These are phyloP conservation scores for Meira miltonrushii DNA, from an alignment of 1,284 basidiomycete genomes.

Conservation along the genomic window DNA sequence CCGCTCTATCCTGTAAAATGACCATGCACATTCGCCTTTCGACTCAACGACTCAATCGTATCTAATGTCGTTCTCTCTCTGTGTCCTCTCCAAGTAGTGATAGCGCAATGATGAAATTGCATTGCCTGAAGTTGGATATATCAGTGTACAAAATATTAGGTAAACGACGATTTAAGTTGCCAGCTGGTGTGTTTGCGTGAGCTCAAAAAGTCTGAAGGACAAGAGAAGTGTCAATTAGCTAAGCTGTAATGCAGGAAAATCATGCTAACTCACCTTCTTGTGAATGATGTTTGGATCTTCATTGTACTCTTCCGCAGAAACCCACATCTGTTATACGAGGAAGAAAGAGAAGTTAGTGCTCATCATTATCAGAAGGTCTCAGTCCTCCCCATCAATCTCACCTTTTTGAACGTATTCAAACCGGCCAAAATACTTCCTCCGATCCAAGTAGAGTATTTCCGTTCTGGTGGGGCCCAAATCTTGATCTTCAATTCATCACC, in stretches of 20 bases:
- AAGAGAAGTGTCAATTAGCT: too few species aligned
- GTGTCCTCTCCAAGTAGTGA: too few species aligned
- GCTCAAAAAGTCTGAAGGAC: too few species aligned
- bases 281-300: constrained; percentile 98
- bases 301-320: constrained; percentile 97
- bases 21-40: too few species aligned
- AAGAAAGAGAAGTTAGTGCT: neutral
- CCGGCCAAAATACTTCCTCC: constrained; percentile 79
- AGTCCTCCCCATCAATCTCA: constrained; percentile 44
- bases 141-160: too few species aligned
- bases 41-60: too few species aligned
- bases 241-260: neutral
- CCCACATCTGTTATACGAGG: constrained; percentile 52
- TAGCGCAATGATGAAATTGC: too few species aligned
- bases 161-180: too few species aligned
- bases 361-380: constrained; percentile 5
- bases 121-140: too few species aligned
- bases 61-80: too few species aligned
- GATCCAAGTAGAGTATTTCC: constrained; percentile 99
- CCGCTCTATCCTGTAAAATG: too few species aligned
- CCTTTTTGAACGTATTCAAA: constrained; percentile 95
- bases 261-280: constrained; percentile 60
- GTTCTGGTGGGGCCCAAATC: constrained; percentile 98
- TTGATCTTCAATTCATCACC: constrained; percentile 93
- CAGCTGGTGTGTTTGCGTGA: too few species aligned